Evolutionary conservation across 441 rosid species (phyloP).

Genomic region (Daphne laureola): DNA sequence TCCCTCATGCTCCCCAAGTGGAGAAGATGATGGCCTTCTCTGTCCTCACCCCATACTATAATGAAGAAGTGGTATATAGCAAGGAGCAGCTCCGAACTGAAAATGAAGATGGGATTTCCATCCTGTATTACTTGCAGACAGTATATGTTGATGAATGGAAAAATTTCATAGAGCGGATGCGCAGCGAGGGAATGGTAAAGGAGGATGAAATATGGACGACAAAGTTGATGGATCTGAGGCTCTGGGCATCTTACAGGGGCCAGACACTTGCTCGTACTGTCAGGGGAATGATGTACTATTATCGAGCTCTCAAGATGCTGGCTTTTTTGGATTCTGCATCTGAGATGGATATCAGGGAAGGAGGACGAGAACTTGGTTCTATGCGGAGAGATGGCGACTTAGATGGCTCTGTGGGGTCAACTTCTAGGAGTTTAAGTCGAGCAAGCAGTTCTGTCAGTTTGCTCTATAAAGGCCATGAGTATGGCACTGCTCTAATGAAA

Average conservation of each 20-base stretch:
- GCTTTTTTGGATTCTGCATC: slow-evolving; percentile 71
- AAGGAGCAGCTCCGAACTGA: slow-evolving; percentile 74
- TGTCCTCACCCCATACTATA: slow-evolving; percentile 83
- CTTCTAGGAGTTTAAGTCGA: slow-evolving; percentile 41
- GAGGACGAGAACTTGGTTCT: slow-evolving; percentile 49
- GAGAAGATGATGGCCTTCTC: slow-evolving; percentile 96
- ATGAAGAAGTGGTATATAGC: slow-evolving; percentile 79
- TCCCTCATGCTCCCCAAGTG: slow-evolving; percentile 94
- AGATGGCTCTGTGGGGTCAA: slow-evolving; percentile 34
- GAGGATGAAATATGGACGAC: slow-evolving; percentile 59
- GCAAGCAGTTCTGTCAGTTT: slow-evolving; percentile 41
- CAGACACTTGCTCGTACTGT: slow-evolving; percentile 75
- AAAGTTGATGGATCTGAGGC: slow-evolving; percentile 59
- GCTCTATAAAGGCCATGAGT: slow-evolving; percentile 55
- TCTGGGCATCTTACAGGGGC: slow-evolving; percentile 75
- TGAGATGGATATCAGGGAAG: slow-evolving; percentile 58
- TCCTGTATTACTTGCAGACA: slow-evolving; percentile 72
- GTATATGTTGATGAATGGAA: slow-evolving; percentile 86
- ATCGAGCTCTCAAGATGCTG: slow-evolving; percentile 66
- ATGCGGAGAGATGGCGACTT: slow-evolving; percentile 41
- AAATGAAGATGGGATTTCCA: slow-evolving; percentile 91
- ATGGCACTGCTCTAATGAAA: slow-evolving; percentile 59
- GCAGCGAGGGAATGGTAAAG: slow-evolving; percentile 60
- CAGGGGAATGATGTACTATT: slow-evolving; percentile 75
- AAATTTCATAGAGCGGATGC: slow-evolving; percentile 85